phyloP scores from a whole-genome alignment of 1,284 basidiomycete genomes.

The Sporisorium scitamineum region DNA sequence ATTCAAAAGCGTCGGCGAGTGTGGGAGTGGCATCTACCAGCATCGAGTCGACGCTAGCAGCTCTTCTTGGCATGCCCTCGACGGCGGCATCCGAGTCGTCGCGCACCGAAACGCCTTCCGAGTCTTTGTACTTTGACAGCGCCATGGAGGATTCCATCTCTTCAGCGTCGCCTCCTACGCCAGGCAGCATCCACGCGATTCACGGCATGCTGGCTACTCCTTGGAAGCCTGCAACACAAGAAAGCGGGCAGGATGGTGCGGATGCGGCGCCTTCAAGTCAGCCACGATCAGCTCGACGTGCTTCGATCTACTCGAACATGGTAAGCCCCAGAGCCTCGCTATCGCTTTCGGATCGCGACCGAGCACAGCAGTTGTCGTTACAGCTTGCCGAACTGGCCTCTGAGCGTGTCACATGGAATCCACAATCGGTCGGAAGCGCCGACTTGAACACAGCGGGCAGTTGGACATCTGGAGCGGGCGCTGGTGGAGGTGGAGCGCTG shows the following conservation, averaged over 20 bases:
- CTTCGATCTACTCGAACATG: constrained; percentile 22
- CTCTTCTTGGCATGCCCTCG: constrained; percentile 46
- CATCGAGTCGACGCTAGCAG: constrained; percentile 42
- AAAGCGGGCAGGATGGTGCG: background rate
- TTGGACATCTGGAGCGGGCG: constrained; percentile 13
- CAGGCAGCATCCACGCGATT: constrained; percentile 44
- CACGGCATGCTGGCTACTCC: constrained; percentile 30
- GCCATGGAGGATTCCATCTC: constrained; percentile 35
- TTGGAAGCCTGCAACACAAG: constrained; percentile 17
- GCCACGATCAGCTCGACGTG: constrained; percentile 17
- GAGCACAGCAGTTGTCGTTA: constrained; percentile 28
- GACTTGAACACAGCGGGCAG: constrained; percentile 1
- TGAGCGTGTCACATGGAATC: constrained; percentile 44
- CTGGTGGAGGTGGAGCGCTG: constrained; percentile 35
- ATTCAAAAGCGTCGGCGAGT: constrained; percentile 13
- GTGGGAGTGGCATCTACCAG: constrained; percentile 5
- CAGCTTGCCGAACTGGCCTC: constrained; percentile 33
- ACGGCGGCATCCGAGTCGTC: constrained; percentile 23
- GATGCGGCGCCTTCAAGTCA: constrained; percentile 8
- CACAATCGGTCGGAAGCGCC: constrained; percentile 3
- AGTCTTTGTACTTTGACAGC: constrained; percentile 49
- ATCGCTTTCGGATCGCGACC: constrained; percentile 39
- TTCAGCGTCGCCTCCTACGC: constrained; percentile 41
- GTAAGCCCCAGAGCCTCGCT: constrained; percentile 36
- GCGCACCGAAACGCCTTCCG: constrained; percentile 45